These are phyloP conservation scores for Coemansia sp. DNA, from an alignment of 192 early-diverging fungal genomes.

Conservation along the genomic window DNA sequence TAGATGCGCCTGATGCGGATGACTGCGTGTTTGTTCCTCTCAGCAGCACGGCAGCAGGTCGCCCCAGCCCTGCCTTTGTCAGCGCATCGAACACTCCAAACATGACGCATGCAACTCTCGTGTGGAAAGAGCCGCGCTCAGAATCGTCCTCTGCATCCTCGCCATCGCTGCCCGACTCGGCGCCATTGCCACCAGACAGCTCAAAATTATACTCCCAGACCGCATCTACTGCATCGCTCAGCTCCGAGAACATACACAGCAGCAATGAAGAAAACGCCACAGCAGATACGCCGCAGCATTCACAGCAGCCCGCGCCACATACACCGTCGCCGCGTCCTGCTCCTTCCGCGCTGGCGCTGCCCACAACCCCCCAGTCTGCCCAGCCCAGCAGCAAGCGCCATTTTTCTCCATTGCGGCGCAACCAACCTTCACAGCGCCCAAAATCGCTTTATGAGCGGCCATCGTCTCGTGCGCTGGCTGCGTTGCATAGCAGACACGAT, in stretches of 20 bases:
- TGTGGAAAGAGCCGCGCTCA: slow-evolving; percentile 11
- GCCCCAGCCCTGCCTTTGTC: slow-evolving; percentile 1
- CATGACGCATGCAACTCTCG: slow-evolving; percentile 13
- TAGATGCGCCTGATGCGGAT: background rate
- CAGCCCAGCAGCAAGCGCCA: background rate
- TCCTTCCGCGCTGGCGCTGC: slow-evolving; percentile 4
- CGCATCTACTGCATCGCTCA: too few species aligned
- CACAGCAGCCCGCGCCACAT: background rate
- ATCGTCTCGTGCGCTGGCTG: slow-evolving; percentile 3
- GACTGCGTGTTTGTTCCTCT: slow-evolving; percentile 8
- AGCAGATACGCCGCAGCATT: slow-evolving; percentile 6
- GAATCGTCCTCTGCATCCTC: slow-evolving; percentile 7
- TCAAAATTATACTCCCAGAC: too few species aligned
- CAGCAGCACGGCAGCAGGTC: background rate
- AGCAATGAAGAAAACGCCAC: slow-evolving; percentile 1
- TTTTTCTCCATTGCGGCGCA: background rate
- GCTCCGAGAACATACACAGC: too few species aligned
- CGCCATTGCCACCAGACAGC: slow-evolving; percentile 1
- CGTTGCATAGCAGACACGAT: background rate
- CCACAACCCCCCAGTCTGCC: slow-evolving; percentile 3
- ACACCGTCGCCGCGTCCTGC: slow-evolving; percentile 4
- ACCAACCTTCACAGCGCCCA: slow-evolving; percentile 21
- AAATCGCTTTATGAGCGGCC: slow-evolving; percentile 48
- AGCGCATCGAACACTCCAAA: background rate
- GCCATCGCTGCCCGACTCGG: slow-evolving; percentile 15